Conservation (phyloP, 1,284 basidiomycete species). For the Ganoderma sinense region DNA sequence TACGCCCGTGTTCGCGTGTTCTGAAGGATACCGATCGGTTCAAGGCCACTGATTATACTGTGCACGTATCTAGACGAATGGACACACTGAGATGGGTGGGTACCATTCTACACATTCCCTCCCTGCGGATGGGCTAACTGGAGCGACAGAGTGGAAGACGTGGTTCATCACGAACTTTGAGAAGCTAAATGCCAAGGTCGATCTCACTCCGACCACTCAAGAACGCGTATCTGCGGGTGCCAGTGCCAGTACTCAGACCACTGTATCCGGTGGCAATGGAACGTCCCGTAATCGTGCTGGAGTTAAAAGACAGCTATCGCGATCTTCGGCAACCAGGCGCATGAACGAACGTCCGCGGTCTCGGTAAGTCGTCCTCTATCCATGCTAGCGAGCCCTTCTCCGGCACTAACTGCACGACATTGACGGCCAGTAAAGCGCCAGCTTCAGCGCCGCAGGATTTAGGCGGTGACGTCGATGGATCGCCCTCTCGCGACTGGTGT, state of each 20-base stretch:
- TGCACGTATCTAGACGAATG: neutral
- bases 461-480: neutral
- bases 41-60: neutral
- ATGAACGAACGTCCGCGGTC: neutral
- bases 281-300: neutral
- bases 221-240: too few species aligned
- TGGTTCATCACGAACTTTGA: neutral
- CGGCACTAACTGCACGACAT: neutral
- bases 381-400: neutral
- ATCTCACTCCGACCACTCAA: too few species aligned
- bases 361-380: neutral
- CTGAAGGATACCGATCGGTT: neutral
- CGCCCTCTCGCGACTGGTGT: neutral
- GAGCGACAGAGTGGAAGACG: neutral
- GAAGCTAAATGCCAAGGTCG: neutral
- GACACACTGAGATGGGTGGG: neutral
- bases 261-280: neutral
- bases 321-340: neutral
- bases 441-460: neutral
- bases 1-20: neutral
- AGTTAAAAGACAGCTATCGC: too few species aligned
- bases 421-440: neutral
- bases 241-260: too few species aligned
- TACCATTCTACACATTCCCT: too few species aligned
- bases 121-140: neutral